Evolutionary conservation across 257 asterid species (phyloP).

Genomic region (Oldenlandia corymbosa): DNA sequence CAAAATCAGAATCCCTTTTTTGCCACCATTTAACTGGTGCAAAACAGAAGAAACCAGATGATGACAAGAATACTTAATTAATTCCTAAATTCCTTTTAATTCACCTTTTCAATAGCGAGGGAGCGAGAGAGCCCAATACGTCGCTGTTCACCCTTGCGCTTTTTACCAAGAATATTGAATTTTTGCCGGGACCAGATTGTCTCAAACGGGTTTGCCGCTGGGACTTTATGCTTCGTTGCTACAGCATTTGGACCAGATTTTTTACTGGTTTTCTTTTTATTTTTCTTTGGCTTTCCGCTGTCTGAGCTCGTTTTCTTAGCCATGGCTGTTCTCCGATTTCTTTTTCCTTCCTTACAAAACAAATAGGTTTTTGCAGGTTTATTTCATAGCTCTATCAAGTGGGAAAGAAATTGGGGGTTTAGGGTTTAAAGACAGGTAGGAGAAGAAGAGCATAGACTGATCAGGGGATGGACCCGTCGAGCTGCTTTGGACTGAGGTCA

Average conservation of each 20-base stretch:
- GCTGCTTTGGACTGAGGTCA: not conserved
- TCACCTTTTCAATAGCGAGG: slow-evolving; percentile 70
- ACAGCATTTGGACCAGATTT: slow-evolving; percentile 49
- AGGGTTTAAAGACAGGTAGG: slow-evolving; percentile 16
- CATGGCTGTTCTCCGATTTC: slow-evolving; percentile 31
- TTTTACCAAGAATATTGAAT: slow-evolving; percentile 74
- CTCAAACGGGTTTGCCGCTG: slow-evolving; percentile 73
- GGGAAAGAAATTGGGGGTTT: slow-evolving; percentile 3
- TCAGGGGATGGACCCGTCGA: not conserved
- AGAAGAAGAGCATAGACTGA: not conserved
- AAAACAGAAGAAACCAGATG: too few species aligned
- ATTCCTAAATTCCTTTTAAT: not conserved
- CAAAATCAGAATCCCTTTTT: not conserved
- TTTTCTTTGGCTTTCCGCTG: slow-evolving; percentile 42
- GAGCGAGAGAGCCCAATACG: slow-evolving; percentile 91
- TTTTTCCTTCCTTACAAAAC: not conserved
- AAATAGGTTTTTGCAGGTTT: not conserved
- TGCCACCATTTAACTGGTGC: too few species aligned
- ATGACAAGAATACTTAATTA: not conserved
- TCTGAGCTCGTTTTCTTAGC: slow-evolving; percentile 43
- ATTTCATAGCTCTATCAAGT: not conserved
- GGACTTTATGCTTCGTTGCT: slow-evolving; percentile 54
- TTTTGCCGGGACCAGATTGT: slow-evolving; percentile 84
- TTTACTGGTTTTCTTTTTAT: slow-evolving; percentile 43
- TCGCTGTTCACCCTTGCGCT: slow-evolving; percentile 78